Evolutionary conservation across 176 grass and related monocot genomes (phyloP).

Genomic region (Hsuehochloa calcarea): DNA sequence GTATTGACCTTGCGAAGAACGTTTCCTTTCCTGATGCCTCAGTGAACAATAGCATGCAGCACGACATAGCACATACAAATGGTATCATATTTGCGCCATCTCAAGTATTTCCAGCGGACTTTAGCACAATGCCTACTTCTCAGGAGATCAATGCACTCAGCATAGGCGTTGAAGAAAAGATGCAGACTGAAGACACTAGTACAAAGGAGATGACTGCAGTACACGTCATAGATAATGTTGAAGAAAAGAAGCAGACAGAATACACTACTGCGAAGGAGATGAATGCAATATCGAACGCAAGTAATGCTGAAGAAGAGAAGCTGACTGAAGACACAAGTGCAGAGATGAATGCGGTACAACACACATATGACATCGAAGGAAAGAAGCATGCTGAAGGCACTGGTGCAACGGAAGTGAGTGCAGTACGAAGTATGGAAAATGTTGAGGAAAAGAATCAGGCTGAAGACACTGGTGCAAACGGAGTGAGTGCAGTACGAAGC

Average conservation of each 20-base stretch:
- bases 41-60: neutral
- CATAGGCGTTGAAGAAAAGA: conserved; percentile 1
- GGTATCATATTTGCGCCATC: neutral
- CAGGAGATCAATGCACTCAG: neutral
- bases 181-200: neutral
- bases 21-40: conserved; percentile 18
- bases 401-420: neutral
- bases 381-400: neutral
- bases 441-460: neutral
- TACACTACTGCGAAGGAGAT: neutral
- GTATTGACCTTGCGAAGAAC: conserved; percentile 17
- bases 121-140: neutral
- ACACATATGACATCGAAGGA: neutral
- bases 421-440: neutral
- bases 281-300: neutral
- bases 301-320: conserved; percentile 28
- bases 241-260: conserved; percentile 26
- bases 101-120: neutral
- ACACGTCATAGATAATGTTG: neutral
- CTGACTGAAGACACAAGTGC: neutral
- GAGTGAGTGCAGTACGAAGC: neutral
- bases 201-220: conserved; percentile 7
- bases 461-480: conserved; percentile 3
- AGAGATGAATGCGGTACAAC: neutral
- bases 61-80: neutral